Evolutionary conservation across 495 filamentous ascomycete genomes (phyloP), one percentile per base, ranked within the genome.

Genomic region (Penicillium parvum): DNA sequence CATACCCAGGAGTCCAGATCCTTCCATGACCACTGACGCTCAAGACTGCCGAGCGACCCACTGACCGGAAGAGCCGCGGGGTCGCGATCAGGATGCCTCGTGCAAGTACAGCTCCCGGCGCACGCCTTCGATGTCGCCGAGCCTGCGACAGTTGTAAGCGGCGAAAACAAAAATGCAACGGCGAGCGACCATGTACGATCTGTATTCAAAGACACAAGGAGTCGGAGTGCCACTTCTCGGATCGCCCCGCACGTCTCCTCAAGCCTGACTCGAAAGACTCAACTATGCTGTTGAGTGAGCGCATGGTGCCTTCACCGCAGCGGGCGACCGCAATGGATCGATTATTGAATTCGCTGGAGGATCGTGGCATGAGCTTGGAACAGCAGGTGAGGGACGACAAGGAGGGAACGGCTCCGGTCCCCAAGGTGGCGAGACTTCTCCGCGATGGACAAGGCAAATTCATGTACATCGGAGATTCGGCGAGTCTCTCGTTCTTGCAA

Each of bases 151-250:
- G 77, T 53, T 89, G 85, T 69, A 89, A 88, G 68, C 72, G 82
- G 40, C 75, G 85, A 52, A 88, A 88, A 64, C 84, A 87, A 65
- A 87, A 87, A 76, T 87, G 84, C 64, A 84, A 88, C 63, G 84
- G 84, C 37, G 60, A 78, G 42, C 76, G 76, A 40, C 83, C 82
- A 18, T 88, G 84, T 55, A 78, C 78, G 36, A 85, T 82, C 18
- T 88, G 81, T 67, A 49, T 71, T 16, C 78, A 77, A 56, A 71
- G 80, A 45, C 69, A 65, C 47, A 68, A 83, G 48, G 69, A 68
- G 29, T 54, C 61, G 3, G 66, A 71, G 52, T 71, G 66, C 34
- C 63, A 68, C 43, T 71, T 71, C 44, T 71, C 66, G 11, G 66
- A 71, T 36, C 66, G 64, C 28, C 66, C 66, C 10, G 66, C 66